These are phyloP conservation scores for Dothistroma pini DNA, from an alignment of 2,329 filamentous ascomycete species.

Conservation along the genomic window DNA sequence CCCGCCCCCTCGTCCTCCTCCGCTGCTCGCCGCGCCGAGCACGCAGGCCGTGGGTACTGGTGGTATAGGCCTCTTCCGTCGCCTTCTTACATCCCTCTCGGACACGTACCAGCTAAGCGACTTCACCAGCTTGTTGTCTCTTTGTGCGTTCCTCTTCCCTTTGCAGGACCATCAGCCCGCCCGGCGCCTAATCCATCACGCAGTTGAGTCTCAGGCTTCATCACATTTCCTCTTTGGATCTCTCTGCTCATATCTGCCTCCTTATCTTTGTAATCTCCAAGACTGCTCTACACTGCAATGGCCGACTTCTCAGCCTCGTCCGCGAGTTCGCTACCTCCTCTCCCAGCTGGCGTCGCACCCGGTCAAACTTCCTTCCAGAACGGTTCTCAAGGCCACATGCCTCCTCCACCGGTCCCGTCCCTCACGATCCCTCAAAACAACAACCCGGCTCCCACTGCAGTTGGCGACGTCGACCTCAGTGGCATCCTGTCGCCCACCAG, in stretches of 20 bases:
- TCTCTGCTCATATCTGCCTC: conserved; percentile 11
- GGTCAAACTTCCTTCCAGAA: conserved; percentile 66
- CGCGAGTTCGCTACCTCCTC: conserved; percentile 65
- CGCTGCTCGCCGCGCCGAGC: not conserved
- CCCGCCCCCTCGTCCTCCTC: not conserved
- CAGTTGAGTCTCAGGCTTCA: conserved; percentile 9
- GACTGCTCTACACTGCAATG: conserved; percentile 55
- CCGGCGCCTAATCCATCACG: conserved; percentile 22
- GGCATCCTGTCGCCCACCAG: conserved; percentile 83
- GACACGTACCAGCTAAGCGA: conserved; percentile 10
- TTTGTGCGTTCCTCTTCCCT: conserved; percentile 15
- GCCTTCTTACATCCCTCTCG: not conserved
- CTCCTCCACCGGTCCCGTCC: conserved; percentile 79
- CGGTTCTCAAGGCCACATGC: conserved; percentile 74
- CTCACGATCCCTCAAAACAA: conserved; percentile 86
- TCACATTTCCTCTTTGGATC: conserved; percentile 8
- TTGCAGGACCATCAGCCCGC: conserved; percentile 7
- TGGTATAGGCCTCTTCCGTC: conserved; percentile 6
- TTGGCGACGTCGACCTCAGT: conserved; percentile 50
- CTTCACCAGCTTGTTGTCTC: conserved; percentile 13
- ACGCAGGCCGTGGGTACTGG: not conserved
- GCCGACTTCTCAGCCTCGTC: conserved; percentile 65
- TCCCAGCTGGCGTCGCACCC: conserved; percentile 66
- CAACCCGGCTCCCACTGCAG: conserved; percentile 89
- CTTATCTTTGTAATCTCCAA: conserved; percentile 32